Conservation (phyloP, 352 stramenopile species). For the Hyaloperonospora brassicae region DNA sequence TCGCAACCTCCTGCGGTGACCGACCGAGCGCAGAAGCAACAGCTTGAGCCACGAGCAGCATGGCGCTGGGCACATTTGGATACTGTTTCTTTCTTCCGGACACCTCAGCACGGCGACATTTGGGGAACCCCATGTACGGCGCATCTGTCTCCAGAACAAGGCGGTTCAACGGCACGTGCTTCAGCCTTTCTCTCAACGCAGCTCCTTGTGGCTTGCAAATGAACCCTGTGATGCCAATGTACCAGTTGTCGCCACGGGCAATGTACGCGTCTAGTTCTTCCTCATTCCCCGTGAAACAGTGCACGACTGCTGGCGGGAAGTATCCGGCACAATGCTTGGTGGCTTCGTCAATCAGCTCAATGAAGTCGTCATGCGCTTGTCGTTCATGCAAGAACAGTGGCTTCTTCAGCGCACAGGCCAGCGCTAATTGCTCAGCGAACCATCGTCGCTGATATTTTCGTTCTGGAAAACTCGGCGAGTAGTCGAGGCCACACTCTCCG, state of each 20-base stretch:
- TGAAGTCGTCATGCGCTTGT: conserved; percentile 66
- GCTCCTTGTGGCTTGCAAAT: conserved; percentile 79
- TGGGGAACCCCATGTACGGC: conserved; percentile 86
- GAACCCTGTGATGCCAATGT: conserved; percentile 87
- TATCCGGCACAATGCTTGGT: conserved; percentile 29
- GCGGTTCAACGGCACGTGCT: conserved; percentile 58
- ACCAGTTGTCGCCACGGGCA: conserved; percentile 55
- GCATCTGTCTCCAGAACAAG: conserved; percentile 90
- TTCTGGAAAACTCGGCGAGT: conserved; percentile 51
- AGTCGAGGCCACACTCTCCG: conserved; percentile 79
- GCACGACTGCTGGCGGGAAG: conserved; percentile 66
- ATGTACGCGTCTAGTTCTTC: conserved; percentile 74
- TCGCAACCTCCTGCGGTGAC: conserved; percentile 49
- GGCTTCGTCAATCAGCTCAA: conserved; percentile 55
- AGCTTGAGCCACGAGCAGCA: conserved; percentile 50
- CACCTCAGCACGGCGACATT: conserved; percentile 37
- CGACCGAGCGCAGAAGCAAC: conserved; percentile 40
- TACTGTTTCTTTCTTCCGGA: conserved; percentile 56
- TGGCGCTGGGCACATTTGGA: conserved; percentile 66
- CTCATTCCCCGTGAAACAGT: conserved; percentile 86
- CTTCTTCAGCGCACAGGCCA: conserved; percentile 58
- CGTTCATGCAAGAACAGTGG: conserved; percentile 82
- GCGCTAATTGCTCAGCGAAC: conserved; percentile 55
- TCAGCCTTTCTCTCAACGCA: conserved; percentile 44
- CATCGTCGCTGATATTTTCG: conserved; percentile 41